Evolutionary conservation across 2,329 filamentous ascomycete genomes (phyloP).

Genomic region (Thielaviopsis musarum): DNA sequence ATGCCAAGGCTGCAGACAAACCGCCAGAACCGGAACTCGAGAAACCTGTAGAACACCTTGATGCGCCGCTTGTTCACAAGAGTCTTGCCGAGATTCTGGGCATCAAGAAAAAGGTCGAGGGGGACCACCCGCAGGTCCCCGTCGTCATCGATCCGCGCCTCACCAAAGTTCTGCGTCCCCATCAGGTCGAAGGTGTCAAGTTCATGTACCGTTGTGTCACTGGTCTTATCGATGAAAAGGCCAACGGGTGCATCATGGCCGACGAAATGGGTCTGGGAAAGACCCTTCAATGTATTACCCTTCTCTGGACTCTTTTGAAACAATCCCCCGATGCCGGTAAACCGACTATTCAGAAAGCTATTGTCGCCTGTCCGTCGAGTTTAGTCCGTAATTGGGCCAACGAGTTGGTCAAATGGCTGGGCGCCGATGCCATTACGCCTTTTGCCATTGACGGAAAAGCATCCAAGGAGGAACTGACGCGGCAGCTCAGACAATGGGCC

Average conservation of each 20-base stretch:
- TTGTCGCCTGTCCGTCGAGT: constrained; percentile 93
- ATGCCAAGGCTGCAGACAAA: constrained; percentile 22
- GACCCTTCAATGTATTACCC: constrained; percentile 87
- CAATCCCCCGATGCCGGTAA: constrained; percentile 94
- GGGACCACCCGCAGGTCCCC: constrained; percentile 71
- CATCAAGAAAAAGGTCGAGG: constrained; percentile 75
- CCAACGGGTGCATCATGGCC: constrained; percentile 97
- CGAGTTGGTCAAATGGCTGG: constrained; percentile 91
- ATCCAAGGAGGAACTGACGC: constrained; percentile 78
- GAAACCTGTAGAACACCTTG: constrained; percentile 30
- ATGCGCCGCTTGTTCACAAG: constrained; percentile 77
- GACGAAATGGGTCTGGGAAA: constrained; percentile 98
- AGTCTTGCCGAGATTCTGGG: constrained; percentile 89
- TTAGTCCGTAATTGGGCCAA: constrained; percentile 97
- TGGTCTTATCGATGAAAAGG: constrained; percentile 84
- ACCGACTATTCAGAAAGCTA: constrained; percentile 83
- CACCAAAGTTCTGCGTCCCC: constrained; percentile 77
- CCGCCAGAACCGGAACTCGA: constrained; percentile 20
- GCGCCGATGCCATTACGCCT: constrained; percentile 73
- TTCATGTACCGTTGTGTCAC: constrained; percentile 93
- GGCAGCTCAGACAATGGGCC: constrained; percentile 87
- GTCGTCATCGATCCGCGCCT: constrained; percentile 90
- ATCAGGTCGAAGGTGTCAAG: constrained; percentile 96
- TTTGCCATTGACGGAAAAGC: constrained; percentile 97
- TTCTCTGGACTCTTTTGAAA: constrained; percentile 93